Evolutionary conservation across 1,139 yeast species (phyloP).

Genomic region (Fermentozyma sake): DNA sequence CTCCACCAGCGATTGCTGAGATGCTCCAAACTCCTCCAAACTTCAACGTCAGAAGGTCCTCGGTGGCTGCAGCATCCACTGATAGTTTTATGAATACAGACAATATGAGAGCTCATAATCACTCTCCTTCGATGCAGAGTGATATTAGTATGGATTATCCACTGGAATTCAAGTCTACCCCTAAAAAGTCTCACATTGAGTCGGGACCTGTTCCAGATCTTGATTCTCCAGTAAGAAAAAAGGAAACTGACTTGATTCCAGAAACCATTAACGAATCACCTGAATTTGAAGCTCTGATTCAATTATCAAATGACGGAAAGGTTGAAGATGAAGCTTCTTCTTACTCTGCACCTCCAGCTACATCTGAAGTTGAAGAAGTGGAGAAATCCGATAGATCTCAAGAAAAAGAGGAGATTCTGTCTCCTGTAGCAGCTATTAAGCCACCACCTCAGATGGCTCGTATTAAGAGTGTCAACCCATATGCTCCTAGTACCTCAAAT

Average conservation of each 20-base stretch:
- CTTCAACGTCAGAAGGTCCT: constrained; percentile 16
- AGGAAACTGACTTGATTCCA: constrained; percentile 4
- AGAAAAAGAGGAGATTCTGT: no score
- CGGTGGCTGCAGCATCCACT: constrained; percentile 24
- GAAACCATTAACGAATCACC: constrained; percentile 14
- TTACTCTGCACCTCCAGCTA: constrained; percentile 1
- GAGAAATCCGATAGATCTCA: background rate
- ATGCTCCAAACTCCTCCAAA: constrained; percentile 4
- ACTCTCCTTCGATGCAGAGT: constrained; percentile 30
- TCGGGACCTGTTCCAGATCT: constrained; percentile 2
- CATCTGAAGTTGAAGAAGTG: constrained; percentile 1
- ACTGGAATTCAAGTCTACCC: constrained; percentile 21
- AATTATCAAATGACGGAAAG: no score
- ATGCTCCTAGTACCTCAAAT: constrained; percentile 30
- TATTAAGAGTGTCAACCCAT: constrained; percentile 27
- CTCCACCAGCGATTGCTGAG: constrained; percentile 11
- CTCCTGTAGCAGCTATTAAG: no score
- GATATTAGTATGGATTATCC: constrained; percentile 32
- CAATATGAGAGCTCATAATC: constrained; percentile 15
- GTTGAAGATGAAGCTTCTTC: background rate
- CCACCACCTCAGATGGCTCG: constrained; percentile 8
- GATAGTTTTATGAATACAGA: constrained; percentile 17
- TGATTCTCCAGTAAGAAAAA: constrained; percentile 6
- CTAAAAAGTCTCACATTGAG: constrained; percentile 10
- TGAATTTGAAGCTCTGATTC: constrained; percentile 1